These are phyloP conservation scores for Tanozyma kutaoensis DNA, from an alignment of 805 yeast species.

Conservation along the genomic window DNA sequence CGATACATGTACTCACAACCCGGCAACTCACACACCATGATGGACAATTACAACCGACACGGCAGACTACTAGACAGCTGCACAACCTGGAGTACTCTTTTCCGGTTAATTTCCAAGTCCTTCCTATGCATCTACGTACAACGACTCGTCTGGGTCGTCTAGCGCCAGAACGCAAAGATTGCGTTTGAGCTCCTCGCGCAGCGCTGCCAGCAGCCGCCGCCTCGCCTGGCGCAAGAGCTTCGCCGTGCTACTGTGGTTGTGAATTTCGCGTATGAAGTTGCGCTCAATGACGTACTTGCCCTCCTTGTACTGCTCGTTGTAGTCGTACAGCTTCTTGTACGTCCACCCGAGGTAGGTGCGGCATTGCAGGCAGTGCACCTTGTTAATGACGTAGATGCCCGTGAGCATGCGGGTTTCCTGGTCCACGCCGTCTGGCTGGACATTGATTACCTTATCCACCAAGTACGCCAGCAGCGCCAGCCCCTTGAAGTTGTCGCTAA, in stretches of 20 bases:
- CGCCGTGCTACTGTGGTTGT: constrained; percentile 21
- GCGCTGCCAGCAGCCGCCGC: constrained; percentile 9
- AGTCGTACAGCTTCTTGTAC: constrained; percentile 22
- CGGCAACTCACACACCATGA: too few relatives aligned
- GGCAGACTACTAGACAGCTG: too few relatives aligned
- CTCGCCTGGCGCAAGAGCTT: constrained; percentile 19
- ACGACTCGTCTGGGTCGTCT: too few relatives aligned
- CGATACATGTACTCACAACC: too few relatives aligned
- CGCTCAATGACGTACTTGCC: constrained; percentile 31
- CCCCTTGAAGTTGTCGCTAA: constrained; percentile 26
- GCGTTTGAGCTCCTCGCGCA: too few relatives aligned
- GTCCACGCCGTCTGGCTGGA: constrained; percentile 11
- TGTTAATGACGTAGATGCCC: constrained; percentile 22
- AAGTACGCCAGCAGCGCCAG: constrained; percentile 27
- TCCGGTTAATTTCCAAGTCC: too few relatives aligned
- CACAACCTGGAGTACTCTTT: too few relatives aligned
- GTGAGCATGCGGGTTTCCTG: constrained; percentile 25
- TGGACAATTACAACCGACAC: too few relatives aligned
- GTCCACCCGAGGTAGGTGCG: constrained; percentile 23
- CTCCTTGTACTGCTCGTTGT: constrained; percentile 26
- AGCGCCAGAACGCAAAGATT: too few relatives aligned
- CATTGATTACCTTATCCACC: constrained; percentile 25
- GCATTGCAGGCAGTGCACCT: constrained; percentile 28
- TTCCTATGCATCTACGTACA: too few relatives aligned
- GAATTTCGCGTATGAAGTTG: constrained; percentile 17